Evolutionary conservation across 305 asterid genomes (phyloP), one percentile per base, ranked within the genome.

Genomic region (Fraxinus floribunda): DNA sequence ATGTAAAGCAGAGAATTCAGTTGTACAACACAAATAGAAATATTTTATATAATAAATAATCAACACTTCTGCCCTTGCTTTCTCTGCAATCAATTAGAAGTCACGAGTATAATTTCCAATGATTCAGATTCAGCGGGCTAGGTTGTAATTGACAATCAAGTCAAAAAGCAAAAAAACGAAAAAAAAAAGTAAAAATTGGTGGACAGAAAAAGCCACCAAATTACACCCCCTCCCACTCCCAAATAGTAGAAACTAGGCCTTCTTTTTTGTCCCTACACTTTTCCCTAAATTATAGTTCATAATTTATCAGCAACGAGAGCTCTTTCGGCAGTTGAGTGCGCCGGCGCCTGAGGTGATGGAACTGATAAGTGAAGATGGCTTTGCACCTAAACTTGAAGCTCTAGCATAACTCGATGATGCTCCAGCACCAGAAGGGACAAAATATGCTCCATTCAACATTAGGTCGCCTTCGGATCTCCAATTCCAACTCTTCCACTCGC

Each of bases 381-480:
- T 83, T 0, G 98, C 98, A 41, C 93, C 91, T 83, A 92, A 80
- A 76, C 98, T 93, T 6, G 97, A 91, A 0, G 98, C 98, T 85
- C 79, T 92, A 0, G 97, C 89, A 66, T 92, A 93, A 20, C 91
- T 93, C 46, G 94, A 87, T 11, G 94, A 82, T 36, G 92, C 86
- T 16, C 89, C 91, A 0, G 85, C 90, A 0, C 97, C 95, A 0
- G 98, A 87, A 11, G 86, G 82, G 38, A 84, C 83, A 26, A 93
- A 93, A 78, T 16, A 92, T 0, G 98, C 98, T 62, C 98, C 97
- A 64, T 93, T 93, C 34, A 93, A 74, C 97, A 93, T 92, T 24
- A 91, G 85, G 87, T 93, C 97, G 3, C 97, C 95, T 68, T 89
- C 93, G 6, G 93, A 87, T 79, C 95, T 91, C 97, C 97, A 91